Percentiles rank a stretch among this genome's conserved stretches.
phyloP scores from a whole-genome alignment of 2,329 filamentous ascomycete species.

The Aspergillus tubingensis region DNA sequence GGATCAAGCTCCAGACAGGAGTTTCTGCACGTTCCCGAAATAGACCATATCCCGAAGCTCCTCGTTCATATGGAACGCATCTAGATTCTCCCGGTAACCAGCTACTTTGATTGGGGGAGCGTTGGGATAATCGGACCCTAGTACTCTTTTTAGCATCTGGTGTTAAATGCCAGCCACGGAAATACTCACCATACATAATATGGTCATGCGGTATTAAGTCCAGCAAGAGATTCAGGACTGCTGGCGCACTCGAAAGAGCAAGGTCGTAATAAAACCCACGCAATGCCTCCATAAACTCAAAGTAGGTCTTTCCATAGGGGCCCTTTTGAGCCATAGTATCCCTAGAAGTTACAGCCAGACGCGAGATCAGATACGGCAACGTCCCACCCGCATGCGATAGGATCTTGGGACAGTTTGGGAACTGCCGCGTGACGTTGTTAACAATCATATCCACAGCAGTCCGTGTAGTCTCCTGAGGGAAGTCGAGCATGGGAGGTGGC shows the following conservation, averaged over 20 bases:
- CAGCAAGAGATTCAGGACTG: conserved; percentile 1
- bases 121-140: conserved; percentile 8
- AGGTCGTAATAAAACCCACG: conserved; percentile 33
- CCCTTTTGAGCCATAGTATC: conserved; percentile 4
- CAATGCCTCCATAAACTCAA: conserved; percentile 17
- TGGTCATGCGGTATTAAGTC: conserved; percentile 1
- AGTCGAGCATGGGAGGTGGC: conserved; percentile 47
- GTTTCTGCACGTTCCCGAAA: neutral
- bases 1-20: neutral
- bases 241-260: conserved; percentile 20
- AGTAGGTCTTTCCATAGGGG: conserved; percentile 15
- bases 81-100: conserved; percentile 2
- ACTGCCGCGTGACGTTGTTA: conserved; percentile 31
- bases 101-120: conserved; percentile 4
- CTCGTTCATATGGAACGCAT: neutral
- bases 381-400: conserved; percentile 52
- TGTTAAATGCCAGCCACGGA: fast-evolving
- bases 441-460: conserved; percentile 48
- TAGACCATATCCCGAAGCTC: neutral
- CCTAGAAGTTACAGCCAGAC: conserved; percentile 27
- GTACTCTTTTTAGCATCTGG: neutral
- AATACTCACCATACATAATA: conserved; percentile 5
- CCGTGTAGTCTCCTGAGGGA: conserved; percentile 50
- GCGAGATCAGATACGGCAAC: conserved; percentile 44
- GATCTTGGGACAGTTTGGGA: conserved; percentile 48